Evolutionary conservation across 129 eudicot genomes (phyloP), one percentile per base, ranked within the genome.

Genomic region (Lactuca sativa): DNA sequence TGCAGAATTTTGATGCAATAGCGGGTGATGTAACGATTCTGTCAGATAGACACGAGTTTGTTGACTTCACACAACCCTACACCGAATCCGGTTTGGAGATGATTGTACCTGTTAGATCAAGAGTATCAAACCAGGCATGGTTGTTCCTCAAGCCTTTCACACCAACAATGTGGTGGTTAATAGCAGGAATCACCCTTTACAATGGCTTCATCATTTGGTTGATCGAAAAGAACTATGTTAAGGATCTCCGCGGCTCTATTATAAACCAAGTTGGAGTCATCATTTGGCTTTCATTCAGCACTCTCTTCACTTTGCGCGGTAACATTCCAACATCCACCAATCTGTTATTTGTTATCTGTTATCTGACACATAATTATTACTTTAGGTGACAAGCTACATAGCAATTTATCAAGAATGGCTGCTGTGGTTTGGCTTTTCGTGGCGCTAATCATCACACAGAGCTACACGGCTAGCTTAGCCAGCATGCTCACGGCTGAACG

Each of bases 381-480:
- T 11, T 11, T 1, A 84, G 90, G 86, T 7, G 87, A 77, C 55
- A 80, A 63, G 54, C 49, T 79, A n/a, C 67, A 66, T 43, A 84
- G 90, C 62, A 84, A 79, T 69, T 73, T 84, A 68, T 78, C 87
- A 49, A 62, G 86, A 53, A 67, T 84, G 74, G 83, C 83, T 9
- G 58, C 73, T 10, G 74, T 82, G 9, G 63, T 84, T 32, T 87
- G 90, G 95, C 67, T 87, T 3, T 82, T 87, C 14, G 90, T 84
- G 76, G 87, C 85, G 0, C 49, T 82, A 44, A 70, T 87, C 61
- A 66, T 84, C 51, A 84, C 85, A 3, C 84, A 77, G 40, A 87
- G 87, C 69, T 87, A 87, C 58, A 87, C 95, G 32, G 95, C 95
- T 7, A 84, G 87, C 80, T 77, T 87, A 56, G 66, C 87, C 3